Base-by-base conservation (phyloP, 192 early-diverging fungal species). In the Coemansia sp. region DNA sequence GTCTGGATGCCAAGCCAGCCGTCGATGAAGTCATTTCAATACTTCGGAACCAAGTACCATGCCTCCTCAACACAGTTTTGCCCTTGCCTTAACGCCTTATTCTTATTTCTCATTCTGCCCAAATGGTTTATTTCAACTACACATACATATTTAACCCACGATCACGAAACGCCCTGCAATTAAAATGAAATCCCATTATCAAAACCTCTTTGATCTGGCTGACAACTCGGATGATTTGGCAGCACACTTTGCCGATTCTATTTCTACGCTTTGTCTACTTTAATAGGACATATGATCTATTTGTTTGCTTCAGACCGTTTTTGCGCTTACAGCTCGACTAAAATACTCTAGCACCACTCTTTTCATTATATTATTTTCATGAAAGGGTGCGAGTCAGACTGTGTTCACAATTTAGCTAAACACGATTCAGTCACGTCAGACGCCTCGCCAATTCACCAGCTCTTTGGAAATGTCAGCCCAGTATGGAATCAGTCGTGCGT, bases 21-120 rank as follows among this genome's bases (percentile, higher is more conserved):
- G 64, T 73, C 36, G 46, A 67, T 24, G 76, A 70, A 26, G 52
- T 79, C 14, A 60, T 70, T 28, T 70, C 71, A 4, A 42, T 79
- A 40, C 61, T 79, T n/a, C 64, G 71, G 25, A 70, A 70, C 61
- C 71, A 79, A 42, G 64, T 73, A 4, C 76, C 76, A 1, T 79
- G 76, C 44, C 53, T 79, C 34, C 67, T 79, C 54, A 70, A 79
- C 54, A 70, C 76, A 0, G 48, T 73, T 4, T 24, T 79, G 28
- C 76, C 76, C n/a, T 64, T 70, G 11, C 71, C 76, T 21, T 79
- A 56, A 67, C n/a, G 6, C 37, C 2, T 4, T 55, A 10, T 55
- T 31, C 26, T 23, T 54, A 7, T 26, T 54, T 54, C 10, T 31
- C 24, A 24, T 8, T 52, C 23, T 31, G 15, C 26, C 3, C 1